Evolutionary conservation across 2,329 filamentous ascomycete genomes (phyloP), one percentile per base, ranked within the genome.

Genomic region (Sporothrix inflata): DNA sequence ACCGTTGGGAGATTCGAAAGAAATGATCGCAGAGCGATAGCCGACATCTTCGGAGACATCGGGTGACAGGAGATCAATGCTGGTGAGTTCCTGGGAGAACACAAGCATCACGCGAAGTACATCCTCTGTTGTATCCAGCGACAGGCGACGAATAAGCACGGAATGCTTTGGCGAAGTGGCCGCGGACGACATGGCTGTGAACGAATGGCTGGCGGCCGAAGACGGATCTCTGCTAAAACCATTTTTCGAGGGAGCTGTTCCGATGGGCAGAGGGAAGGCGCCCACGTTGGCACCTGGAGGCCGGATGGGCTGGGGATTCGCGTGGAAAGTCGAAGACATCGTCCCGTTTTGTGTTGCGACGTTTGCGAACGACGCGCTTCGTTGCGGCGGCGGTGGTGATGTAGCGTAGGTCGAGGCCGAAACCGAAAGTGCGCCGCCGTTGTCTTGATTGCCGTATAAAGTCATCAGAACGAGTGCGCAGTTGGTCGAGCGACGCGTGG

Each of bases 271-370:
- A 74, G 40, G 79, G 61, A 40, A 61, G 8, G 80, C 83, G 40
- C 79, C 74, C 21, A 80, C 75, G 72, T 82, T 80, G 55, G 81
- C 74, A 71, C 76, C 74, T 53, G 78, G 42, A 73, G 80, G 75
- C 77, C 82, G 78, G 73, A 84, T 83, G 42, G 81, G 76, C 73
- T 82, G 83, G 72, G 81, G 77, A 69, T 61, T 61, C n/a, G 57
- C 7, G 9, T 83, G 77, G 76, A 83, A 86, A 73, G 81, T 79
- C 55, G 84, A 79, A 74, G 84, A 81, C 85, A 87, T 87, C 74
- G 79, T 77, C 73, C 78, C 78, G 71, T 79, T 80, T 42, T 78
- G 76, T 67, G 77, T 72, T 71, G 74, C 73, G 51, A 76, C 71
- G 51, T 42, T 61, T 21, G 57, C 21, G n/a, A 77, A 75, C 71